Conservation (phyloP, 805 yeast species). For the Blastobotrys mokoenaii region DNA sequence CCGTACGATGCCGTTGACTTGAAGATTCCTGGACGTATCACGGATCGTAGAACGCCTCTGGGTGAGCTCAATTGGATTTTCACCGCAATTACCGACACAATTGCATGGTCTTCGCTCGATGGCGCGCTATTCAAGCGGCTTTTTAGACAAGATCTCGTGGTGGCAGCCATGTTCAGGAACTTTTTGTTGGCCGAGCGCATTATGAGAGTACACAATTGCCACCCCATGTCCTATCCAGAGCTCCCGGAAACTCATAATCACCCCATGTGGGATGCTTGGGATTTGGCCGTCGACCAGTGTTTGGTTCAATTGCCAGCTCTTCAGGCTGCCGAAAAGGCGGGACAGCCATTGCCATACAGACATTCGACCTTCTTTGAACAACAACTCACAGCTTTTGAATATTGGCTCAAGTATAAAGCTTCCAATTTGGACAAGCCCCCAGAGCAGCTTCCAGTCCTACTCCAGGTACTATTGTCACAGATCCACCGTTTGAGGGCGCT, state of each 20-base stretch:
- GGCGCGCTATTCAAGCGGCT: slow-evolving; percentile 81
- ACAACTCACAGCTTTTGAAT: slow-evolving; percentile 90
- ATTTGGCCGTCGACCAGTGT: slow-evolving; percentile 91
- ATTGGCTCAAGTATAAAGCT: slow-evolving; percentile 83
- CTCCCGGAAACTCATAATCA: slow-evolving; percentile 78
- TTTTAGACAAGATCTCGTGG: slow-evolving; percentile 92
- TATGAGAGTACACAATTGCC: slow-evolving; percentile 89
- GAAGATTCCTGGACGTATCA: slow-evolving; percentile 78
- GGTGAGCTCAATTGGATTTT: slow-evolving; percentile 97
- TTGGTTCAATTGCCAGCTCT: slow-evolving; percentile 41
- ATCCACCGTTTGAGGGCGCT: slow-evolving; percentile 88
- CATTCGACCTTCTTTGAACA: slow-evolving; percentile 94
- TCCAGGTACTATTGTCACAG: slow-evolving; percentile 88
- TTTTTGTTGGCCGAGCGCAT: slow-evolving; percentile 85
- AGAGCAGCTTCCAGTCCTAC: slow-evolving; percentile 86
- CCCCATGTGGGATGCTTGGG: slow-evolving; percentile 98
- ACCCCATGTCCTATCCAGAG: slow-evolving; percentile 90
- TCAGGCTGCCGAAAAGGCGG: slow-evolving; percentile 28
- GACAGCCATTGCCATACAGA: slow-evolving; percentile 48
- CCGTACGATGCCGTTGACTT: slow-evolving; percentile 33
- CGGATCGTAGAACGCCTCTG: slow-evolving; percentile 89
- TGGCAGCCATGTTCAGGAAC: slow-evolving; percentile 91
- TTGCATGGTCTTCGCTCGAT: slow-evolving; percentile 92
- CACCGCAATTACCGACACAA: slow-evolving; percentile 95
- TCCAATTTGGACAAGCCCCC: slow-evolving; percentile 81